These are phyloP conservation scores for Mortierella polycephala DNA, from an alignment of 371 early-diverging fungal genomes.

Conservation along the genomic window DNA sequence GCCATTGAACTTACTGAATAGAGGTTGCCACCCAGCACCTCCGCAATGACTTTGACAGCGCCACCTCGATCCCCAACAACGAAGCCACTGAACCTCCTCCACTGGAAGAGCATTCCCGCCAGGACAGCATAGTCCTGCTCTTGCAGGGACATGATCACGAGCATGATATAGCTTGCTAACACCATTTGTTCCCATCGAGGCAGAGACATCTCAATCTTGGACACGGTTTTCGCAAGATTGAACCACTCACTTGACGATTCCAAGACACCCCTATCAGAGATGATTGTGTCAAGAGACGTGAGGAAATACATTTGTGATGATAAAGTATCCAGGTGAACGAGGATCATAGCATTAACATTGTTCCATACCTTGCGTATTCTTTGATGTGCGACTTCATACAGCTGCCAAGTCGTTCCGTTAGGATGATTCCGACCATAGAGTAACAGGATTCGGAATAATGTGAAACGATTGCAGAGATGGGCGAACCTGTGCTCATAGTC, in stretches of 20 bases:
- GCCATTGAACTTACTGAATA: conserved; percentile 28
- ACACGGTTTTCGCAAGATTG: conserved; percentile 40
- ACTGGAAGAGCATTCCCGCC: conserved; percentile 59
- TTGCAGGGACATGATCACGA: conserved; percentile 59
- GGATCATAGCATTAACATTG: background rate
- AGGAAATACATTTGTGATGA: background rate
- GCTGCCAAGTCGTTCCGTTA: conserved; percentile 33
- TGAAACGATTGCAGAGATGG: conserved; percentile 41
- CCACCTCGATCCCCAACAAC: conserved; percentile 52
- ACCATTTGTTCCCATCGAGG: conserved; percentile 59
- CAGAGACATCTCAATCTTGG: conserved; percentile 30
- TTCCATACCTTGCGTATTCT: conserved; percentile 51
- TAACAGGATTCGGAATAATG: conserved; percentile 54
- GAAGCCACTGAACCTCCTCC: conserved; percentile 58
- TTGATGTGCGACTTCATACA: conserved; percentile 53
- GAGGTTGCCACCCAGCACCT: conserved; percentile 40
- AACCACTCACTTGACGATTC: conserved; percentile 54
- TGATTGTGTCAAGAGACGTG: background rate
- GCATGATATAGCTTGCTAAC: conserved; percentile 61
- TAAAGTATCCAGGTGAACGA: background rate
- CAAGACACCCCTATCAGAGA: conserved; percentile 32
- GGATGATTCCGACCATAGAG: conserved; percentile 52
- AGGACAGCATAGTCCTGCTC: conserved; percentile 62
- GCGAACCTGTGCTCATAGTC: conserved; percentile 54
- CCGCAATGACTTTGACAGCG: conserved; percentile 50